Conservation (phyloP, 306 rosid species). For the Vicia faba region DNA sequence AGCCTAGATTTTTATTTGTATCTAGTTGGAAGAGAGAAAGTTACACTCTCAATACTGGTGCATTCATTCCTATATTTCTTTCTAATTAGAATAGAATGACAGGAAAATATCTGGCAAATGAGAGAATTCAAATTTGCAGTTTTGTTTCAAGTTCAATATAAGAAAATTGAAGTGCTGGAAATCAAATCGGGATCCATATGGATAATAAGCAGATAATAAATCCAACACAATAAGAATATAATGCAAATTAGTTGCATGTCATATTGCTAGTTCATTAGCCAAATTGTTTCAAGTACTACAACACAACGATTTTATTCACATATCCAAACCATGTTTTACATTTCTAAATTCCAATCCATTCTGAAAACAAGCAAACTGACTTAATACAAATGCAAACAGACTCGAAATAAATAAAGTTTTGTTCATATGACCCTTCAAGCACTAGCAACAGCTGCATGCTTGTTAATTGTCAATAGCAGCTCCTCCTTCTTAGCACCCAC, state of each 20-base stretch:
- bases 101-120: background rate
- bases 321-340: background rate
- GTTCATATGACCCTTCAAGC: slow-evolving; percentile 24
- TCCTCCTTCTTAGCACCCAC: slow-evolving; percentile 73
- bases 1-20: too few species aligned
- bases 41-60: too few species aligned
- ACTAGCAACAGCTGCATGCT: slow-evolving; percentile 41
- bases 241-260: background rate
- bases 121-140: background rate
- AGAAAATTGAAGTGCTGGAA: background rate
- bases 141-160: background rate
- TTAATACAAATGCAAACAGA: slow-evolving; percentile 7
- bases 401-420: background rate
- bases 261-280: slow-evolving; percentile 9
- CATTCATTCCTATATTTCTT: too few species aligned
- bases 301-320: slow-evolving; percentile 23
- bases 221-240: background rate
- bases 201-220: background rate
- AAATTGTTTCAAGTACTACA: background rate
- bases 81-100: too few species aligned
- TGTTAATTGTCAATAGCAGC: slow-evolving; percentile 37
- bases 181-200: background rate
- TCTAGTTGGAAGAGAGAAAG: too few species aligned
- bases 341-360: slow-evolving; percentile 5
- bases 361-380: slow-evolving; percentile 24